Percentiles rank a stretch among this genome's conserved stretches.
phyloP scores from a whole-genome alignment of 2,329 filamentous ascomycete species.

The Paraphoma sp. region DNA sequence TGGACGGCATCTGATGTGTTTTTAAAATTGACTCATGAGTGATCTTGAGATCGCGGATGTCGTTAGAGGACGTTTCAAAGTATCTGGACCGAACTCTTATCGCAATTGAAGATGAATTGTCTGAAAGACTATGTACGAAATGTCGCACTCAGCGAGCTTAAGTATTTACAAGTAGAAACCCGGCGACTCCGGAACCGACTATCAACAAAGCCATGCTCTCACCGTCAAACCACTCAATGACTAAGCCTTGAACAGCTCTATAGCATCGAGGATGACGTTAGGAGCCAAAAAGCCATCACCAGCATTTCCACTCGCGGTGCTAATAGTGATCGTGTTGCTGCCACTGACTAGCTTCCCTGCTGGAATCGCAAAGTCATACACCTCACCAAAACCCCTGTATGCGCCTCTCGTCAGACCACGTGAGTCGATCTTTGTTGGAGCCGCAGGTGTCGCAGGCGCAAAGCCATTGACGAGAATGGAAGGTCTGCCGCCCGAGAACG shows the following conservation, averaged over 20 bases:
- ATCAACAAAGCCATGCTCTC: too few species aligned
- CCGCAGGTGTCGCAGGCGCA: conserved; percentile 55
- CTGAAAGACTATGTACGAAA: too few species aligned
- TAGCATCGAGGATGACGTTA: conserved; percentile 54
- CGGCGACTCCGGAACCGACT: too few species aligned
- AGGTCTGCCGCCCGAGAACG: conserved; percentile 66
- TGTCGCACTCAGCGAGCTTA: too few species aligned
- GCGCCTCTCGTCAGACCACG: conserved; percentile 70
- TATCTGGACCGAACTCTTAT: too few species aligned
- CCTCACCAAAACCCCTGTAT: conserved; percentile 68
- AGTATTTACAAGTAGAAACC: too few species aligned
- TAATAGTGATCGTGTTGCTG: conserved; percentile 67
- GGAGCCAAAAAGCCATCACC: conserved; percentile 64
- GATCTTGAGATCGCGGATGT: too few species aligned
- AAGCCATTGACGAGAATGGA: conserved; percentile 64
- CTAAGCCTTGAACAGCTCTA: conserved; percentile 35
- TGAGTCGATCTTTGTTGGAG: conserved; percentile 68
- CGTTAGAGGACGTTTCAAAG: too few species aligned
- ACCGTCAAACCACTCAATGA: too few species aligned
- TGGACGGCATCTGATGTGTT: too few species aligned
- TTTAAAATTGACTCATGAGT: too few species aligned
- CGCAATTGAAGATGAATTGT: too few species aligned
- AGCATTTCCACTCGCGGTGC: conserved; percentile 64
- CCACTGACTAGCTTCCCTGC: conserved; percentile 65
- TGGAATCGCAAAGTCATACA: conserved; percentile 68